Percentiles rank a stretch among this genome's conserved stretches.
Conservation (phyloP, 2,329 filamentous ascomycete genomes). For the Bisporella sp. region DNA sequence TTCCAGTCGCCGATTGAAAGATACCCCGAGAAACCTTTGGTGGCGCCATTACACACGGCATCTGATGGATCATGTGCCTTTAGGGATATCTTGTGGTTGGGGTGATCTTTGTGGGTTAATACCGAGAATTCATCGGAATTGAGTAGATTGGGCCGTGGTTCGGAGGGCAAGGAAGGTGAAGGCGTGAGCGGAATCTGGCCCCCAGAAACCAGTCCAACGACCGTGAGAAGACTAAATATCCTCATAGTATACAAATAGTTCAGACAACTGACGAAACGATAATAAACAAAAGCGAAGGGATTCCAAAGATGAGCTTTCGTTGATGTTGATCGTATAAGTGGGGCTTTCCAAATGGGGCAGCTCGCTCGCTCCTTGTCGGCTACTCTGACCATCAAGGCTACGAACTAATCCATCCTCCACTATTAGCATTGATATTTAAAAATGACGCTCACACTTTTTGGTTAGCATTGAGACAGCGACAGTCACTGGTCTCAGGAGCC, state of each 20-base stretch:
- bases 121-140: not conserved
- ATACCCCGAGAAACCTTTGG: not conserved
- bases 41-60: not conserved
- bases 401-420: too few species aligned
- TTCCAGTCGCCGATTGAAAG: constrained; percentile 18
- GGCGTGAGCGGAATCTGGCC: not conserved
- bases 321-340: too few species aligned
- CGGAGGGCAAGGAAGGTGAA: not conserved
- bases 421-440: too few species aligned
- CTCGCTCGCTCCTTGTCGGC: too few species aligned
- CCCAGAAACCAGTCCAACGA: not conserved
- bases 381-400: too few species aligned
- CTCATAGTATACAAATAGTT: not conserved
- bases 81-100: not conserved
- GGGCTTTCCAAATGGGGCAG: too few species aligned
- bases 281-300: too few species aligned
- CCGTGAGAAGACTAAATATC: not conserved
- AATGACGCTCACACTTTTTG: too few species aligned
- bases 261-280: too few species aligned
- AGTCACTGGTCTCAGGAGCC: too few species aligned
- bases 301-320: too few species aligned
- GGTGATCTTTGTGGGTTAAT: not conserved
- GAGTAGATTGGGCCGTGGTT: not conserved
- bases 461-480: too few species aligned
- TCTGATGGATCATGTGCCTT: not conserved